A percentile compares a stretch with the other conserved stretches of the same genome.
Evolutionary conservation across 768 basidiomycete genomes (phyloP).

Genomic region (Trametes cinnabarina): DNA sequence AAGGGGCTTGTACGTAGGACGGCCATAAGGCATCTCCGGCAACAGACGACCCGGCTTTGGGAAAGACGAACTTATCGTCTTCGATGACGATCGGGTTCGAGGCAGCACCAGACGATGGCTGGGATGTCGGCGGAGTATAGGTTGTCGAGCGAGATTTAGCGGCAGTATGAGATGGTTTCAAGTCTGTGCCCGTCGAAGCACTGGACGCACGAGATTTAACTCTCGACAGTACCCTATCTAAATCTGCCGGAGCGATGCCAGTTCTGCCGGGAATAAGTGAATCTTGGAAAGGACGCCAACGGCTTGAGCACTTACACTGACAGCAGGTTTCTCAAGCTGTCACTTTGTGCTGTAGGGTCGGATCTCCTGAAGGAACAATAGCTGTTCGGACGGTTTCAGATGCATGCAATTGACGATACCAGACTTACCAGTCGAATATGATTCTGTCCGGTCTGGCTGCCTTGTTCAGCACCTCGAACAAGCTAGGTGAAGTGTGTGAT

Average conservation of each 20-base stretch:
- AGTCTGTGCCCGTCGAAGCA: neutral
- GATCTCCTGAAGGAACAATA: slow-evolving; percentile 13
- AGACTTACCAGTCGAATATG: slow-evolving; percentile 19
- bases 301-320: slow-evolving; percentile 8
- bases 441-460: slow-evolving; percentile 16
- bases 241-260: slow-evolving; percentile 11
- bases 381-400: too few species aligned
- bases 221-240: slow-evolving; percentile 14
- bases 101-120: neutral
- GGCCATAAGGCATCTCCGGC: neutral
- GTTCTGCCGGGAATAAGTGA: neutral
- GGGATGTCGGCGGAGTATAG: neutral
- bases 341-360: slow-evolving; percentile 12
- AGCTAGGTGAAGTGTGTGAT: neutral
- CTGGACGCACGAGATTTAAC: neutral
- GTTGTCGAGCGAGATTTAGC: neutral
- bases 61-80: neutral
- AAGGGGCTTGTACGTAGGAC: neutral
- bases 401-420: neutral
- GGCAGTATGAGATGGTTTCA: neutral
- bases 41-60: neutral
- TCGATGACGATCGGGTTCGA: slow-evolving; percentile 14
- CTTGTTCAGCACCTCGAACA: neutral
- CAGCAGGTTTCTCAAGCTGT: slow-evolving; percentile 7
- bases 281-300: too few species aligned